These are phyloP conservation scores for Colletotrichum caudatum DNA, from an alignment of 2,329 filamentous ascomycete species.

Conservation along the genomic window DNA sequence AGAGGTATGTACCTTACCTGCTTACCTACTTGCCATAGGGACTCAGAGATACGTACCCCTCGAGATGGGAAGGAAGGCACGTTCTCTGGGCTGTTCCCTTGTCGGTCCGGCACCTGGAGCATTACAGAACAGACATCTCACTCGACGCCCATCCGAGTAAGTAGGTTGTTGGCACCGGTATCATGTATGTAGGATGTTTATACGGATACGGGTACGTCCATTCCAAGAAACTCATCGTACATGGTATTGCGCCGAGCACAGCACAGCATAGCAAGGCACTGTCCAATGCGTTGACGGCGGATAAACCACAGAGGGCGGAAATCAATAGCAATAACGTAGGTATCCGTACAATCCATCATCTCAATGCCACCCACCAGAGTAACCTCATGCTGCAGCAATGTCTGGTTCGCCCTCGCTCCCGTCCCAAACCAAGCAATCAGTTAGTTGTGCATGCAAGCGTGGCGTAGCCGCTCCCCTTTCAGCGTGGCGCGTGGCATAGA, in stretches of 20 bases:
- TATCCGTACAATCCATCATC: not conserved
- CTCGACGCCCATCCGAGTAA: not conserved
- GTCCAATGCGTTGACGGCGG: not conserved
- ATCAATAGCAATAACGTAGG: not conserved
- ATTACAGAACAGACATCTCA: not conserved
- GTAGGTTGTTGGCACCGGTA: not conserved
- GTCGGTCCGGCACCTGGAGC: not conserved
- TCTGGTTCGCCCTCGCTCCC: conserved; percentile 24
- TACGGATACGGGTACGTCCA: too few species aligned
- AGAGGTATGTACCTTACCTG: not conserved
- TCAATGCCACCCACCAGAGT: conserved; percentile 23
- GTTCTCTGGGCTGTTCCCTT: not conserved
- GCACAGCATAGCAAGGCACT: too few species aligned
- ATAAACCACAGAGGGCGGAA: not conserved
- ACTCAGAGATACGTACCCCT: not conserved
- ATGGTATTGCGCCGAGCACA: too few species aligned
- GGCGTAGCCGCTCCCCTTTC: conserved; percentile 15
- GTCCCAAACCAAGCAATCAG: conserved; percentile 14
- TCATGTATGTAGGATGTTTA: too few species aligned
- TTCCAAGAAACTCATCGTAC: too few species aligned
- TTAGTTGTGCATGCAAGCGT: not conserved
- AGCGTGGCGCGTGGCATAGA: not conserved
- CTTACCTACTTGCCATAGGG: too few species aligned
- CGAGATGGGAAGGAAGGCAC: conserved; percentile 7
- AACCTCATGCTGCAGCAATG: conserved; percentile 31